phyloP scores from a whole-genome alignment of 176 grass and related monocot species.

The Zea luxurians region DNA sequence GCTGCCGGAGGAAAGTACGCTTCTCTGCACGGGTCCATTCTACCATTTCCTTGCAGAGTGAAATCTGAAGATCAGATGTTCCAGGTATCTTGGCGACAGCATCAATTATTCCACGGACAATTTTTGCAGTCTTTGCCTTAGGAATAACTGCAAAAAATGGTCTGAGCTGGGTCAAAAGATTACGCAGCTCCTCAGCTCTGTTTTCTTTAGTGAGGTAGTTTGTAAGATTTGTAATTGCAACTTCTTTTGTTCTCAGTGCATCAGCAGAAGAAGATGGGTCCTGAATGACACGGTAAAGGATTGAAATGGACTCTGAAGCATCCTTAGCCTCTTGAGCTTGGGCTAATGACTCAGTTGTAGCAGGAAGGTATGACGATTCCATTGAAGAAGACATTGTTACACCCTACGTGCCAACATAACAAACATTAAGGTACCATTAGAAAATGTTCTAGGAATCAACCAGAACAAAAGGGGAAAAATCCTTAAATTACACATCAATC shows the following conservation, averaged over 20 bases:
- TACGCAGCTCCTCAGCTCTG: conserved; percentile 65
- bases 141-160: conserved; percentile 81
- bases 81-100: conserved; percentile 75
- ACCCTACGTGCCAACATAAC: conserved; percentile 20
- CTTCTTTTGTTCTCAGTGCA: conserved; percentile 76
- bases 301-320: conserved; percentile 65
- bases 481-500: neutral
- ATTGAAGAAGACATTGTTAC: conserved; percentile 39
- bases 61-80: conserved; percentile 78
- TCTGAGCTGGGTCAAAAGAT: conserved; percentile 76
- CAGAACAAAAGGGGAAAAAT: conserved; percentile 4
- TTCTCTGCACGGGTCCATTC: conserved; percentile 89
- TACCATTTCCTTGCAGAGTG: conserved; percentile 88
- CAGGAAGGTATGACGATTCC: conserved; percentile 43
- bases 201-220: conserved; percentile 75
- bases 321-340: conserved; percentile 63
- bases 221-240: conserved; percentile 75
- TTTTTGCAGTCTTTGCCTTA: conserved; percentile 92
- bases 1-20: conserved; percentile 75
- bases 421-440: neutral
- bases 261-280: conserved; percentile 72
- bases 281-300: conserved; percentile 69
- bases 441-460: neutral
- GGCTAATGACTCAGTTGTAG: conserved; percentile 69
- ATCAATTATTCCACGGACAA: conserved; percentile 79